phyloP scores from a whole-genome alignment of 345 rosid genomes.

The Ailanthus altissimus region DNA sequence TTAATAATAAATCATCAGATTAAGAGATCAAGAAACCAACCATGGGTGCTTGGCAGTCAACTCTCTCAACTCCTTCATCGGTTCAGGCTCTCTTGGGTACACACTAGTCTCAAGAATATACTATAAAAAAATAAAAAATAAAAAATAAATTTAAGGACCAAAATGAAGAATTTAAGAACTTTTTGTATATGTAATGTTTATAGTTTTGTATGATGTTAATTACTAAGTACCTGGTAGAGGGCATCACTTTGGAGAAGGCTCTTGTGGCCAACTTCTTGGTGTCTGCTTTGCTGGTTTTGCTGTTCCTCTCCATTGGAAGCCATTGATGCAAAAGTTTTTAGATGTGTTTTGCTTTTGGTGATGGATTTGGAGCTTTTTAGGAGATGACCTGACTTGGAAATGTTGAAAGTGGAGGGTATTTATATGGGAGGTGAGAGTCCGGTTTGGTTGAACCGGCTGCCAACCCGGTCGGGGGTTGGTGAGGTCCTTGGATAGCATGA shows the following conservation, averaged over 20 bases:
- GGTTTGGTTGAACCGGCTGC: conserved; percentile 26
- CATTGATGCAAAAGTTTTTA: conserved; percentile 32
- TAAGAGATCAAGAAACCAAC: conserved; percentile 35
- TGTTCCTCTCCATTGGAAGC: conserved; percentile 56
- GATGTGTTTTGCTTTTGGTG: background rate
- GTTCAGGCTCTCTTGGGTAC: conserved; percentile 90
- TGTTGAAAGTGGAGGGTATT: background rate
- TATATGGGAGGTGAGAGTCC: conserved; percentile 21
- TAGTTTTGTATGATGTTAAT: background rate
- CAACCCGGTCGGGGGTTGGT: conserved; percentile 44
- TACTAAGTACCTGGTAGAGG: conserved; percentile 83
- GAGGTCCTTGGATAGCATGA: conserved; percentile 4
- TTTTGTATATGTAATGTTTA: background rate
- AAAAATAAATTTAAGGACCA: background rate
- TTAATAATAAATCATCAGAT: background rate
- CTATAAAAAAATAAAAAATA: conserved; percentile 31
- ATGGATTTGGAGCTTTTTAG: background rate
- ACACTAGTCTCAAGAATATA: conserved; percentile 98
- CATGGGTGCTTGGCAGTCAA: conserved; percentile 95
- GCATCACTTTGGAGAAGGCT: conserved; percentile 92
- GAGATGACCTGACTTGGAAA: conserved; percentile 11
- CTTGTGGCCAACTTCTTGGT: conserved; percentile 96
- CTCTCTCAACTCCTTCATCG: conserved; percentile 96
- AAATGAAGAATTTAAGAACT: background rate
- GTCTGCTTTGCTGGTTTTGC: conserved; percentile 57